Base-by-base conservation (phyloP, 257 asterid genomes). In the Primulina huaijiensis region DNA sequence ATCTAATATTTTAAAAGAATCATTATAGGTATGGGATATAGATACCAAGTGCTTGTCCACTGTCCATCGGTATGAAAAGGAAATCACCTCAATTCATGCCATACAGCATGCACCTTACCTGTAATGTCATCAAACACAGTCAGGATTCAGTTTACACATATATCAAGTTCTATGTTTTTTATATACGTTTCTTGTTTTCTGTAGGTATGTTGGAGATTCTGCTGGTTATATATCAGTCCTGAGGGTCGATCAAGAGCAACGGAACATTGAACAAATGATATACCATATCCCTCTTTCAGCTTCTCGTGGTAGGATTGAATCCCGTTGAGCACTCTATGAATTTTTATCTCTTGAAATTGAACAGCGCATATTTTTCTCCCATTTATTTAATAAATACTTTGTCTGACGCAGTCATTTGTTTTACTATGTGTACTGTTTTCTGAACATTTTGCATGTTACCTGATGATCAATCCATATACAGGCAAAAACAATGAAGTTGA, bases 201-300 rank as follows among this genome's bases (percentile, higher is more conserved):
- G 70, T 85, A 93, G 98, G 81, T 93, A 79, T 40, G 76, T 84
- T 7, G 99, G 98, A 74, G 97, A 93, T 78, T 83, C 87, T 8
- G 27, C 69, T 43, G 99, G 99, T n/a, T 74, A 77, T 70, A 78
- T 89, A 72, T 79, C 92, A 12, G 82, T 93, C 76, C 71, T 90
- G 82, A 84, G 81, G 90, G 74, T 89, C 57, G 81, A 75, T 72
- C 83, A 75, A 72, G 90, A 74, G 71, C 75, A 71, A 38, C 62
- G 69, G 66, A 75, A 33, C 67, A 75, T 87, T 20, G 99, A 87
- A 74, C 80, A 40, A 34, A 90, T 90, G 99, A 82, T 82, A 76
- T 87, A 93, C 81, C 82, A 61, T 16, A 85, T 93, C 56, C 97
- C 99, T 60, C 68, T 82, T 79, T 77, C 90, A 34, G 92, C 83